Base-by-base conservation (phyloP, 306 rosid genomes). In the Amphicarpaea edgeworthii region DNA sequence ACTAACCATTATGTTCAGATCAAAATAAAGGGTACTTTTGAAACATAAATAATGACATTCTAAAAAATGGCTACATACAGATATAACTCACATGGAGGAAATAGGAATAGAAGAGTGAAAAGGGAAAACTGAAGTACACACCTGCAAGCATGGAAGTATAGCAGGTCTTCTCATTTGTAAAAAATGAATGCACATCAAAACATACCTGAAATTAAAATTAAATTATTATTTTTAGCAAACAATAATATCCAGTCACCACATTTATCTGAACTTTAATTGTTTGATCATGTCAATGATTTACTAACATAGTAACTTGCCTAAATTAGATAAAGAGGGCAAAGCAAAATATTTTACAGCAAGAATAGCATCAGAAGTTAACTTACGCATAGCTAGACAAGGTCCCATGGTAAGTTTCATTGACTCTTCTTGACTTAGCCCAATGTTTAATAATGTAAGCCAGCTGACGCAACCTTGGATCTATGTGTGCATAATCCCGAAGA, bases 401-500 rank as follows among this genome's bases (percentile, higher is more conserved):
- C 77, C 99, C 99, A 43, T 92, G 99, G 81, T 95, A 95, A 34
- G 99, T 95, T 83, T 85, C 97, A 83, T 95, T 95, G 72, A 95
- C 97, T 84, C 97, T 95, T 75, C 99, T 90, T 43, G 97, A 92
- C 85, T 95, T 95, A 32, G 99, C 99, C 99, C 99, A 95, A 78
- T 95, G 92, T 84, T 95, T 95, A 51, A 95, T 90, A 53, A 95
- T 89, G 78, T 87, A 95, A 70, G 97, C 96, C 83, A 95, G 78
- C 68, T 92, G 99, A 7, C 83, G 84, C 53, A 95, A 66, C 81
- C 99, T 95, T 32, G 50, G 73, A 82, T 95, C 99, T 62, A 95
- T 85, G 40, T 70, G 81, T 45, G 89, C 97, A 77, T 95, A 95
- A 79, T 92, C 97, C 76, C 86, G 81, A 70, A 95, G 97, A 86